phyloP scores from a whole-genome alignment of 805 yeast genomes.

The Metschnikowia rubicola region DNA sequence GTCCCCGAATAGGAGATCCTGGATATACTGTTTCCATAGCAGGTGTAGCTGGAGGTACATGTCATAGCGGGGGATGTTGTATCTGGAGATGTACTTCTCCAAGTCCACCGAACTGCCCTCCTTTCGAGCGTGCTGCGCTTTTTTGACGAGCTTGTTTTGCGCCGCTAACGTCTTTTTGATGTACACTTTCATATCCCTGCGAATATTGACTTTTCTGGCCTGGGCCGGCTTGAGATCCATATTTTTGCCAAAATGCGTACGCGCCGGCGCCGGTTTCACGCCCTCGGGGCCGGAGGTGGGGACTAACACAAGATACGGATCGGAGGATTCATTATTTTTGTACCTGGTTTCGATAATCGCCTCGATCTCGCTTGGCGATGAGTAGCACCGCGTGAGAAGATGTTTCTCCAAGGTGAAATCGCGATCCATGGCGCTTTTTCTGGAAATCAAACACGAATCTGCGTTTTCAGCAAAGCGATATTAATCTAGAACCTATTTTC shows the following conservation, averaged over 20 bases:
- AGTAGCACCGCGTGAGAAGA: conserved; percentile 44
- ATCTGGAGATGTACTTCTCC: conserved; percentile 20
- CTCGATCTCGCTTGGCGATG: conserved; percentile 33
- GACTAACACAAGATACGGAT: conserved; percentile 40
- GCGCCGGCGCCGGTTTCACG: conserved; percentile 13
- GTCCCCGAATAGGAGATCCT: conserved; percentile 47
- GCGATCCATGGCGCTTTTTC: conserved; percentile 32
- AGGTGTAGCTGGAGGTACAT: conserved; percentile 52
- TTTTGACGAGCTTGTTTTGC: conserved; percentile 39
- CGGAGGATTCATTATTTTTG: conserved; percentile 24
- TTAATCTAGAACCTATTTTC: too few species aligned
- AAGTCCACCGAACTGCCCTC: conserved; percentile 21
- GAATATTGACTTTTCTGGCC: conserved; percentile 26
- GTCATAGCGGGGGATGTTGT: conserved; percentile 41
- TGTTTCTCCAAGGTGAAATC: conserved; percentile 44
- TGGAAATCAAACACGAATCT: too few species aligned
- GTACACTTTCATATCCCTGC: conserved; percentile 43
- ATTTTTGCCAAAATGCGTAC: conserved; percentile 3
- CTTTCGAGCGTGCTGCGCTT: conserved; percentile 31
- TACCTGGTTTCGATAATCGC: conserved; percentile 45
- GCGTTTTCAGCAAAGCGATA: too few species aligned
- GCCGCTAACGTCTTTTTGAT: conserved; percentile 33
- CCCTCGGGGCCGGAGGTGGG: conserved; percentile 16
- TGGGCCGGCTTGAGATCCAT: conserved; percentile 8
- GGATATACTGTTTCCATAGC: conserved; percentile 75